phyloP scores from a whole-genome alignment of 345 rosid genomes.

The Cardamine occulta region DNA sequence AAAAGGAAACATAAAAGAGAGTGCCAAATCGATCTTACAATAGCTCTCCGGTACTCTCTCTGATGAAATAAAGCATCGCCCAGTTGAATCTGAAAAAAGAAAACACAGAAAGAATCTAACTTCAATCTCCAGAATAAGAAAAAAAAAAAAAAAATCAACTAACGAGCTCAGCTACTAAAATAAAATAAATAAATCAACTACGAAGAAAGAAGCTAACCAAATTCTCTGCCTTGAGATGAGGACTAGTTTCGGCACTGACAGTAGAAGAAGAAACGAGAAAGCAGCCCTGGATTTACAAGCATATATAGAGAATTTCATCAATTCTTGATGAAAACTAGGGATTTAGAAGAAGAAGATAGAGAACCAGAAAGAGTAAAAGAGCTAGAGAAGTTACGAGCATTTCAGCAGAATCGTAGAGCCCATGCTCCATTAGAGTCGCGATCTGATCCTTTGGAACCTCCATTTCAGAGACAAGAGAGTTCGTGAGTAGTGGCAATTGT shows the following conservation, averaged over 20 bases:
- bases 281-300: conserved; percentile 58
- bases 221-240: conserved; percentile 90
- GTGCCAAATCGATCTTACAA: too few relatives aligned
- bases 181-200: background rate
- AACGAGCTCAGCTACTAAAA: conserved; percentile 3
- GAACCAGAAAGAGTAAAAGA: background rate
- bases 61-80: conserved; percentile 88
- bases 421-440: conserved; percentile 73
- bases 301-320: background rate
- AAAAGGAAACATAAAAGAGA: too few relatives aligned
- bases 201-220: conserved; percentile 52
- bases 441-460: conserved; percentile 88
- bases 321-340: conserved; percentile 17
- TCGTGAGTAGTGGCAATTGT: conserved; percentile 34
- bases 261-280: conserved; percentile 86
- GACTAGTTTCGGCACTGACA: conserved; percentile 67
- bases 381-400: conserved; percentile 58
- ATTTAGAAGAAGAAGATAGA: conserved; percentile 4
- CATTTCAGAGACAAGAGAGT: conserved; percentile 52
- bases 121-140: background rate
- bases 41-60: conserved; percentile 82
- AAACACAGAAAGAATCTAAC: conserved; percentile 7
- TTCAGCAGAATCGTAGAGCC: conserved; percentile 79
- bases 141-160: background rate
- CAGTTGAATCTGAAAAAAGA: conserved; percentile 75